Base-by-base conservation (phyloP, 345 rosid species). In the Rubroshorea leprosula region DNA sequence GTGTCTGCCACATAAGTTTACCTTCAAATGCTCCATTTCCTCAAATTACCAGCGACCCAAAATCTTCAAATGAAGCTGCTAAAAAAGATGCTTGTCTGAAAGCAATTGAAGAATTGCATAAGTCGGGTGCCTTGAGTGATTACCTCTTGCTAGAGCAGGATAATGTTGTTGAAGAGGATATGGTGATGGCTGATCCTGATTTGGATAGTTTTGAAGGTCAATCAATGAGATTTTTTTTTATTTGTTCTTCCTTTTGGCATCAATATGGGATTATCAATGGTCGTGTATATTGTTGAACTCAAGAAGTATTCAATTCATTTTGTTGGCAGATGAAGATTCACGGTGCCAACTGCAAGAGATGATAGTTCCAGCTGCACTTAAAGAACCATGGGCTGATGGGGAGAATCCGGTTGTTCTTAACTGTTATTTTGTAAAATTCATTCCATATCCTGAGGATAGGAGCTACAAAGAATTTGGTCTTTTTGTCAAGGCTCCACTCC, bases 1-100 rank as follows among this genome's bases (percentile, higher is more conserved):
- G 78, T n/a, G 66, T 84, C 69, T 92, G 98, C 71, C 78, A 51
- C 60, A 66, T 86, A 68, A 65, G 64, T 45, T 78, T 92, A 52
- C 98, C 98, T 68, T 70, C 92, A 51, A 92, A 88, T 78, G 85
- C 98, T 74, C 95, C 96, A 50, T 60, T 74, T 54, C 74, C 79
- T 75, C 75, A 78, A 64, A 73, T 86, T 51, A 68, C 66, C 48
- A 66, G 98, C 64, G 49, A 72, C 7, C 82, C 84, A 24, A 90
- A 69, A 65, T 57, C 84, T 65, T 86, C 95, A 19, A 67, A 52
- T 48, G 92, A 88, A 68, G 84, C 78, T 75, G 93, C 98, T 49
- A 88, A 86, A 71, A 88, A 69, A 70, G 90, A 84, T 62, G 89
- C 90, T 61, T 86, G 90, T 72, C 74, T 86, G 69, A 79, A 78